phyloP scores from a whole-genome alignment of 2,329 filamentous ascomycete genomes.

The Tolypocladium guangdongense region DNA sequence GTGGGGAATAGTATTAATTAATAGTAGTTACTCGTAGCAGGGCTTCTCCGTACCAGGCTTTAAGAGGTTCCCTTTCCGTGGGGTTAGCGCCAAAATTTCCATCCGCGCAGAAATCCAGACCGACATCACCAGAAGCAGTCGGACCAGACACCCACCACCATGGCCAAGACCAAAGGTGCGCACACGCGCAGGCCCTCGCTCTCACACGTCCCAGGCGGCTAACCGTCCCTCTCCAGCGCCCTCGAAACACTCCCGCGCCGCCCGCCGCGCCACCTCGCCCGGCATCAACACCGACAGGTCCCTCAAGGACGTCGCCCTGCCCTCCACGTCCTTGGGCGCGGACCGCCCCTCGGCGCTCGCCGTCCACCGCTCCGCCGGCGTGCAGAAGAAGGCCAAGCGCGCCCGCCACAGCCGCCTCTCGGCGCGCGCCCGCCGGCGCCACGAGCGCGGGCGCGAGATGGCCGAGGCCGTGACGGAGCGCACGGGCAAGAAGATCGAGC shows the following conservation, averaged over 20 bases:
- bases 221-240: slow-evolving; percentile 30
- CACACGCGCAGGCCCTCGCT: background rate
- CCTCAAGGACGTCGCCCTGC: slow-evolving; percentile 47
- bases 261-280: slow-evolving; percentile 60
- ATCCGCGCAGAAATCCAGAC: background rate
- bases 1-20: too few species aligned
- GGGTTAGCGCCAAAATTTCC: background rate
- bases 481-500: slow-evolving; percentile 43
- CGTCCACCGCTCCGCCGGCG: slow-evolving; percentile 54
- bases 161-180: slow-evolving; percentile 8
- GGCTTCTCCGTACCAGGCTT: too few species aligned
- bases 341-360: slow-evolving; percentile 56
- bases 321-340: slow-evolving; percentile 21
- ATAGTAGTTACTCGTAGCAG: too few species aligned
- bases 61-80: too few species aligned
- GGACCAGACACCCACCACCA: background rate
- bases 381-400: slow-evolving; percentile 55
- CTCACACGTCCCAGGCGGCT: background rate
- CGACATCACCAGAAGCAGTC: background rate
- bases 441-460: slow-evolving; percentile 46
- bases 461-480: slow-evolving; percentile 50
- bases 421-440: slow-evolving; percentile 41
- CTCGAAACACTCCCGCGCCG: slow-evolving; percentile 63
- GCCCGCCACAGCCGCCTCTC: slow-evolving; percentile 44
- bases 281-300: slow-evolving; percentile 63